A percentile compares a stretch with the other conserved stretches of the same genome.
phyloP scores from a whole-genome alignment of 2,329 filamentous ascomycete species.

The Fusarium caatingaense region DNA sequence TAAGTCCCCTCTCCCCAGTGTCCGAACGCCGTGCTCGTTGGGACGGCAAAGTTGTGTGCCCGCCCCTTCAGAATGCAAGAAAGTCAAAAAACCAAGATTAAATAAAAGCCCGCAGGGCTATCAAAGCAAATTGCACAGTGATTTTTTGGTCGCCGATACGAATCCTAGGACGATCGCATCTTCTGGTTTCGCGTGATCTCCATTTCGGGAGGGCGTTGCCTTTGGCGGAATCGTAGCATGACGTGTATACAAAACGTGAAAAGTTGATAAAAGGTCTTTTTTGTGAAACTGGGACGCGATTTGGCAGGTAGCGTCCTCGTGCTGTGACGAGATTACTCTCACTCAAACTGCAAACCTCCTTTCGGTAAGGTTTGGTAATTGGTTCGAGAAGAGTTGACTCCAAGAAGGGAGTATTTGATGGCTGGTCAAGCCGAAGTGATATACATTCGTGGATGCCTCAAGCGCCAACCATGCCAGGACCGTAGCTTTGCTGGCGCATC shows the following conservation, averaged over 20 bases:
- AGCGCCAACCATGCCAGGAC: conserved; percentile 68
- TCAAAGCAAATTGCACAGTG: conserved; percentile 32
- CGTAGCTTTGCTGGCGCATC: conserved; percentile 65
- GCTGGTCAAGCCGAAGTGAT: neutral
- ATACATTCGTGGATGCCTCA: conserved; percentile 49
- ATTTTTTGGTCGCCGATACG: conserved; percentile 36
- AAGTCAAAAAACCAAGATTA: conserved; percentile 34
- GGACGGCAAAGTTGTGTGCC: conserved; percentile 36
- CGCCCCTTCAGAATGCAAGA: conserved; percentile 43
- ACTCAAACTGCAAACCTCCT: conserved; percentile 21
- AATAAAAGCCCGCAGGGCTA: conserved; percentile 33
- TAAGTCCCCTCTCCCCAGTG: conserved; percentile 39
- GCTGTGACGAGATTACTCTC: conserved; percentile 3
- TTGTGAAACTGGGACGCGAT: conserved; percentile 20
- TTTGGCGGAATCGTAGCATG: conserved; percentile 47
- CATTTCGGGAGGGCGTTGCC: conserved; percentile 26
- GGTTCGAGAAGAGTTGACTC: conserved; percentile 1
- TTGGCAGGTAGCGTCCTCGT: conserved; percentile 18
- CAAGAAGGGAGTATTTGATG: conserved; percentile 7
- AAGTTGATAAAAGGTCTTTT: conserved; percentile 23
- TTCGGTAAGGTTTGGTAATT: conserved; percentile 24
- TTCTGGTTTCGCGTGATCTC: conserved; percentile 20
- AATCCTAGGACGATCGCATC: conserved; percentile 24
- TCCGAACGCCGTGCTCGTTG: conserved; percentile 51
- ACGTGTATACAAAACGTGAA: conserved; percentile 47